A percentile compares a stretch with the other conserved stretches of the same genome.
phyloP scores from a whole-genome alignment of 1,139 yeast species.

The Blastobotrys niveus region DNA sequence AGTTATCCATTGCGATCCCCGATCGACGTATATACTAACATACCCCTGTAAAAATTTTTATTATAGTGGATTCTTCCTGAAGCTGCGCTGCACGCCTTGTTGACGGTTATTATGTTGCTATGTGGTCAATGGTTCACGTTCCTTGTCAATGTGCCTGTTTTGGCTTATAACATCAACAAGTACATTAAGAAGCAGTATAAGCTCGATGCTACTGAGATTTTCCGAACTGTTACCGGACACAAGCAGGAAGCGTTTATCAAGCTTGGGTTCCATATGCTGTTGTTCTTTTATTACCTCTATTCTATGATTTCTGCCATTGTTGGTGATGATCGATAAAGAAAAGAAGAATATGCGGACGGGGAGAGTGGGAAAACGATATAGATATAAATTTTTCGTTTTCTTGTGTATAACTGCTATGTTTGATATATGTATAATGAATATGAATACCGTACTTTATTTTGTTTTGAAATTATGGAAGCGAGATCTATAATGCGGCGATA shows the following conservation, averaged over 20 bases:
- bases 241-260: slow-evolving; percentile 84
- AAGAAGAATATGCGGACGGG: too few species aligned
- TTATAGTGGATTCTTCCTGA: slow-evolving; percentile 68
- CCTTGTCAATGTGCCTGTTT: slow-evolving; percentile 69
- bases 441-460: too few species aligned
- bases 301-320: slow-evolving; percentile 89
- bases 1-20: not conserved
- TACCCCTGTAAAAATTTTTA: not conserved
- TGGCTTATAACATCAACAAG: slow-evolving; percentile 74
- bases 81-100: slow-evolving; percentile 68
- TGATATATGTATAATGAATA: too few species aligned
- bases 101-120: slow-evolving; percentile 60
- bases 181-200: slow-evolving; percentile 62
- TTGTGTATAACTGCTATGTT: too few species aligned
- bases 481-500: too few species aligned
- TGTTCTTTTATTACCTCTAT: slow-evolving; percentile 89
- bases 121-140: slow-evolving; percentile 88
- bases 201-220: slow-evolving; percentile 91
- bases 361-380: too few species aligned
- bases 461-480: too few species aligned
- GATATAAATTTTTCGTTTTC: too few species aligned
- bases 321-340: too few species aligned
- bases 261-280: slow-evolving; percentile 75
- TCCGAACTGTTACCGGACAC: slow-evolving; percentile 82
- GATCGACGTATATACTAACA: not conserved